Conservation (phyloP, 129 eudicot species). For the Flaveria trinervia region DNA sequence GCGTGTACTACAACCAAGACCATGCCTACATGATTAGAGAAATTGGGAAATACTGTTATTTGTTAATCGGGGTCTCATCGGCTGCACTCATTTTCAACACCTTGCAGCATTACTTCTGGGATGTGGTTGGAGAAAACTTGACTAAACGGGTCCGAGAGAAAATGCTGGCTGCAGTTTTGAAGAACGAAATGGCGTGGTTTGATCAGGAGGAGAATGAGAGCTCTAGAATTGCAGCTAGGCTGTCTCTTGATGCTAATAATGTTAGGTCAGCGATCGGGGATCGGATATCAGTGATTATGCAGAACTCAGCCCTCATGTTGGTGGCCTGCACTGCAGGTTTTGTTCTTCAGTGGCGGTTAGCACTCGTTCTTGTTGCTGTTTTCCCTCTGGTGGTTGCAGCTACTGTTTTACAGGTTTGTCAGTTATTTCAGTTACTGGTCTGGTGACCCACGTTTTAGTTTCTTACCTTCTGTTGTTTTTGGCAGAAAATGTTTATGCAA, state of each 20-base stretch:
- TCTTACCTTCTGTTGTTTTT: conserved; percentile 15
- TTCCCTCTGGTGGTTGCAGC: conserved; percentile 94
- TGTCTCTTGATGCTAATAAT: conserved; percentile 86
- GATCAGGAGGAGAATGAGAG: conserved; percentile 97
- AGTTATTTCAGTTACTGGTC: background rate
- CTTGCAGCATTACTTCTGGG: conserved; percentile 91
- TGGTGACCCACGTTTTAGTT: background rate
- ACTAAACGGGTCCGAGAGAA: conserved; percentile 90
- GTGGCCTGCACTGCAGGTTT: conserved; percentile 94
- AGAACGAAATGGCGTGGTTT: conserved; percentile 93
- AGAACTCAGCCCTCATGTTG: conserved; percentile 90
- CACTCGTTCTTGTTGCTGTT: conserved; percentile 90
- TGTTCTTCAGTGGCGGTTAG: conserved; percentile 91
- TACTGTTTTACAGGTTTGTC: conserved; percentile 79
- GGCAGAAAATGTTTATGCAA: conserved; percentile 92
- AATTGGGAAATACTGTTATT: conserved; percentile 76
- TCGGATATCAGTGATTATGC: conserved; percentile 86
- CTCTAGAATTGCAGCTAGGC: conserved; percentile 78
- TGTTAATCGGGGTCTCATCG: conserved; percentile 79
- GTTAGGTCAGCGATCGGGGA: conserved; percentile 92
- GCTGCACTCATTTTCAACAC: conserved; percentile 86
- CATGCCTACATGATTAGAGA: conserved; percentile 68
- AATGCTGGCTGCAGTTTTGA: conserved; percentile 75
- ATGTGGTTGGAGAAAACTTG: conserved; percentile 84
- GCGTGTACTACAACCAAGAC: conserved; percentile 85